A percentile compares a stretch with the other conserved stretches of the same genome.
Conservation (phyloP, 2,329 filamentous ascomycete genomes). For the Ascochyta rabiei region DNA sequence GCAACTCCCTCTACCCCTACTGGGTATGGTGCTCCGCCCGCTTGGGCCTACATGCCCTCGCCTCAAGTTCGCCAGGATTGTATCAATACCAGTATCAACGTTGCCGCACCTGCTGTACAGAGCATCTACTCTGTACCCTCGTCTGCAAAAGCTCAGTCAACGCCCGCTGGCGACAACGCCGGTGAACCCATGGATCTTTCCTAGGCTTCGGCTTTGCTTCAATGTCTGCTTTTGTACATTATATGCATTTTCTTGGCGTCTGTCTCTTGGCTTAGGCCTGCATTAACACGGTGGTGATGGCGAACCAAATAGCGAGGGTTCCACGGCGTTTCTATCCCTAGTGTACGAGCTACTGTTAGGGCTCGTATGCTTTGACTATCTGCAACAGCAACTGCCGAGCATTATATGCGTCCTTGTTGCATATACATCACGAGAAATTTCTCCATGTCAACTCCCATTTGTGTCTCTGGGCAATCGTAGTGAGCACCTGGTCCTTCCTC, state of each 20-base stretch:
- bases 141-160: slow-evolving; percentile 6
- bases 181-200: slow-evolving; percentile 32
- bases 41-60: slow-evolving; percentile 29
- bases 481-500: not conserved
- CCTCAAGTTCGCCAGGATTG: slow-evolving; percentile 26
- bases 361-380: not conserved
- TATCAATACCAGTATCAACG: slow-evolving; percentile 29
- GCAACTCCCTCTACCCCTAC: slow-evolving; percentile 25
- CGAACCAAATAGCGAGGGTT: slow-evolving; percentile 15
- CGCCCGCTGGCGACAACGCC: slow-evolving; percentile 6
- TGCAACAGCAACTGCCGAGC: not conserved
- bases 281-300: slow-evolving; percentile 12
- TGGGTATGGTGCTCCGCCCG: slow-evolving; percentile 20
- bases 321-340: slow-evolving; percentile 2
- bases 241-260: slow-evolving; percentile 15
- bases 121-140: slow-evolving; percentile 18
- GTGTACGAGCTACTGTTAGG: not conserved
- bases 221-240: slow-evolving; percentile 7
- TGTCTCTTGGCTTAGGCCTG: slow-evolving; percentile 12
- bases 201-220: not conserved
- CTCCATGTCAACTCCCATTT: not conserved
- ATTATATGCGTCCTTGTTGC: not conserved
- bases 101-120: slow-evolving; percentile 21
- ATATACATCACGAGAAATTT: not conserved
- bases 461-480: not conserved